phyloP scores from a whole-genome alignment of 2,329 filamentous ascomycete genomes.

The Fusarium goolgardi region DNA sequence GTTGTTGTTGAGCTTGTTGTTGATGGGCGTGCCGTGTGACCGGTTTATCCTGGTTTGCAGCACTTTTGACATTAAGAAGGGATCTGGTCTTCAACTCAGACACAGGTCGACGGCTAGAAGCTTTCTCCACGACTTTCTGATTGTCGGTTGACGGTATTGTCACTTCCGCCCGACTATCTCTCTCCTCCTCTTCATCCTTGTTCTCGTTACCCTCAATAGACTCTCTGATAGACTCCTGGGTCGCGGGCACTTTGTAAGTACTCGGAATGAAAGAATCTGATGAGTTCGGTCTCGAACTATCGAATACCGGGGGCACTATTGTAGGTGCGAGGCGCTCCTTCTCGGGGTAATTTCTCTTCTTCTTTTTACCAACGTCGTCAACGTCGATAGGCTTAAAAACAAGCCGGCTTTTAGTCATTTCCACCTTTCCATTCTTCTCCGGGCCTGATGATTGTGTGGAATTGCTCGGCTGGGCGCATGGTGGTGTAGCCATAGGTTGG shows the following conservation, averaged over 20 bases:
- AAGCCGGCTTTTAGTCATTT: conserved; percentile 42
- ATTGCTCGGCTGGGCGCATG: conserved; percentile 50
- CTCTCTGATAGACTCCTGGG: conserved; percentile 36
- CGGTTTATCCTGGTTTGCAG: background rate
- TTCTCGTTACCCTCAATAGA: conserved; percentile 39
- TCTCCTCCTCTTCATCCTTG: conserved; percentile 20
- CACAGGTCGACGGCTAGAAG: background rate
- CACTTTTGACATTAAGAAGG: background rate
- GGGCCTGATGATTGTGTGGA: conserved; percentile 34
- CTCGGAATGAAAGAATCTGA: conserved; percentile 49
- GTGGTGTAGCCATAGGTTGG: conserved; percentile 45
- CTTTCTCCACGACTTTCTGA: background rate
- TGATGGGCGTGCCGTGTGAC: background rate
- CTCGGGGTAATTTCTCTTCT: conserved; percentile 23
- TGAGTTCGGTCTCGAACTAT: conserved; percentile 45
- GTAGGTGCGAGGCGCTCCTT: conserved; percentile 43
- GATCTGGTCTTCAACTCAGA: background rate
- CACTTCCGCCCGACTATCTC: conserved; percentile 13
- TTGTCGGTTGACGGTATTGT: conserved; percentile 19
- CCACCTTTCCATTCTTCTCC: background rate
- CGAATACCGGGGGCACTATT: conserved; percentile 36
- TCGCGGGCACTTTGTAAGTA: conserved; percentile 39
- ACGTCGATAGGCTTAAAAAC: conserved; percentile 40
- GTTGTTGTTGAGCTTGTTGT: background rate
- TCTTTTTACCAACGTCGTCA: conserved; percentile 34